A percentile compares a stretch with the other conserved stretches of the same genome.
These are phyloP conservation scores for Colletotrichum musicola DNA, from an alignment of 2,329 filamentous ascomycete genomes.

Conservation along the genomic window DNA sequence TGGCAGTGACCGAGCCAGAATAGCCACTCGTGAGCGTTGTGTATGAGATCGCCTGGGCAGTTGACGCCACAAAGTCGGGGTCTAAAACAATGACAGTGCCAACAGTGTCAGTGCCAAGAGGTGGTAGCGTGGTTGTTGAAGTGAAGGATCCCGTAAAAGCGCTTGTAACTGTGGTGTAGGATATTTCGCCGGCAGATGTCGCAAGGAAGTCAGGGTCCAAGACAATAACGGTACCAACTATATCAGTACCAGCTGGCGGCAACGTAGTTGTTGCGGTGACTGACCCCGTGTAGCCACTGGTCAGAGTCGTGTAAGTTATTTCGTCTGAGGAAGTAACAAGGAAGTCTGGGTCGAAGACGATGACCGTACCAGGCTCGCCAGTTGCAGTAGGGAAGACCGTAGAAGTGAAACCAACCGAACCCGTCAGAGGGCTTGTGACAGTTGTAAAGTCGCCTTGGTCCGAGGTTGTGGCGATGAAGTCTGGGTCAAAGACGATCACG, in stretches of 20 bases:
- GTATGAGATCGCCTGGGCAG: not conserved
- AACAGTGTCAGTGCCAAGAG: not conserved
- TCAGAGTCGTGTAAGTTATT: constrained; percentile 17
- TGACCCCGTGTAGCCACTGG: not conserved
- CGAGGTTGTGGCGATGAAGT: not conserved
- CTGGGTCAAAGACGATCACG: not conserved
- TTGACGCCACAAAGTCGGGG: not conserved
- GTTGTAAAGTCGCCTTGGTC: not conserved
- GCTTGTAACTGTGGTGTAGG: constrained; percentile 9
- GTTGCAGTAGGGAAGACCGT: constrained; percentile 25
- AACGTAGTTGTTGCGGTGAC: not conserved
- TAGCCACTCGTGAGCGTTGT: constrained; percentile 13
- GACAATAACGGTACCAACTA: not conserved
- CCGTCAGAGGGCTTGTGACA: constrained; percentile 5
- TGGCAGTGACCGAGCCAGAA: not conserved
- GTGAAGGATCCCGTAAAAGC: not conserved
- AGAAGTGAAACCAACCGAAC: not conserved
- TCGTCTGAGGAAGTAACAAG: not conserved
- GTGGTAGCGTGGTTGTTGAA: not conserved
- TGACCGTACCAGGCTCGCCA: not conserved
- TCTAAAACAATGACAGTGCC: constrained; percentile 9
- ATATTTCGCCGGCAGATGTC: not conserved
- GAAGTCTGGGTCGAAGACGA: constrained; percentile 10
- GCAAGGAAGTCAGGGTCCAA: not conserved
- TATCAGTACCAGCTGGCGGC: not conserved